These are phyloP conservation scores for Pichia manshurica DNA, from an alignment of 805 yeast genomes.

Conservation along the genomic window DNA sequence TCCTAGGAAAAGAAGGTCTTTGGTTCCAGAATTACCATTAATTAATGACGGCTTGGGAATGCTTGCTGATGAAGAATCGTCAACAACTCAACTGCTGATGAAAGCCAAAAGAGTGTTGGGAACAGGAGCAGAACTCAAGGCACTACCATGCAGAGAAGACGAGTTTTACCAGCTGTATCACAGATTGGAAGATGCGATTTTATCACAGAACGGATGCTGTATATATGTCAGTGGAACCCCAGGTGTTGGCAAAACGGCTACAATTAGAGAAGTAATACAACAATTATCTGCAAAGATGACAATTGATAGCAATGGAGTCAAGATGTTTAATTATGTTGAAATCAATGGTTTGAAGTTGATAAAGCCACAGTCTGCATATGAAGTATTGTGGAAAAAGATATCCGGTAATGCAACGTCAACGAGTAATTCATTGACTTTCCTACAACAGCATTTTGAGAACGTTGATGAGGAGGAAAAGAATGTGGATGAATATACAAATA, in stretches of 20 bases:
- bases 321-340: conserved; percentile 67
- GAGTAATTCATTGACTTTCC: conserved; percentile 54
- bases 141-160: conserved; percentile 80
- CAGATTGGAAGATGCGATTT: conserved; percentile 65
- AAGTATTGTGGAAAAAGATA: conserved; percentile 71
- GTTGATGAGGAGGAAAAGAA: conserved; percentile 11
- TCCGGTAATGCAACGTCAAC: conserved; percentile 55
- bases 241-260: conserved; percentile 96
- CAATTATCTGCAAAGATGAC: conserved; percentile 42
- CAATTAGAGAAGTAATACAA: conserved; percentile 77
- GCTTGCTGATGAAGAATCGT: conserved; percentile 12
- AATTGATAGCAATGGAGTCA: conserved; percentile 16
- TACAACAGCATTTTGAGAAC: conserved; percentile 63
- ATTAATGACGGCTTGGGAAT: conserved; percentile 8
- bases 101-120: conserved; percentile 38
- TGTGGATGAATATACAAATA: conserved; percentile 16
- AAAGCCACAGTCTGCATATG: conserved; percentile 77
- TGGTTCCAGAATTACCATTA: conserved; percentile 12
- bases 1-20: background rate
- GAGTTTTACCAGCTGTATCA: conserved; percentile 69
- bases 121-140: conserved; percentile 35
- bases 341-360: conserved; percentile 86
- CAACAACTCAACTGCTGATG: conserved; percentile 24
- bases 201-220: conserved; percentile 70
- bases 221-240: conserved; percentile 95